phyloP scores from a whole-genome alignment of 345 rosid species.

The Psidium guajava region DNA sequence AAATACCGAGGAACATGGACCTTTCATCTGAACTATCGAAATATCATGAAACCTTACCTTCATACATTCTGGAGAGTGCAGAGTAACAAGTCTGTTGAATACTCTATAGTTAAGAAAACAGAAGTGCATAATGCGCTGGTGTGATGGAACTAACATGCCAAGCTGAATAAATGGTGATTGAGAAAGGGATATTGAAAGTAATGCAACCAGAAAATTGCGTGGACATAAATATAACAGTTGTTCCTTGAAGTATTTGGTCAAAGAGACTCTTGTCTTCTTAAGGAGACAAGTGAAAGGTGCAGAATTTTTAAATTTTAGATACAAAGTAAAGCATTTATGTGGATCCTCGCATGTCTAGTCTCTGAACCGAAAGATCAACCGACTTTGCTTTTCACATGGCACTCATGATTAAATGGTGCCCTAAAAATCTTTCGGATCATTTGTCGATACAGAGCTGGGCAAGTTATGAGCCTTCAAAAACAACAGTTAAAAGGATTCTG shows the following conservation, averaged over 20 bases:
- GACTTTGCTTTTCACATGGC: background rate
- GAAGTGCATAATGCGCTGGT: background rate
- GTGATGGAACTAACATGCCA: background rate
- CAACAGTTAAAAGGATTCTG: conserved; percentile 82
- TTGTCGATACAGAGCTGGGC: conserved; percentile 63
- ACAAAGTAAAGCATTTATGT: background rate
- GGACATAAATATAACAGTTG: background rate
- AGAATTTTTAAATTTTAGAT: background rate
- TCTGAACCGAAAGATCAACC: too few species aligned
- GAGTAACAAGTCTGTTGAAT: background rate
- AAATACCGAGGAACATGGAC: background rate
- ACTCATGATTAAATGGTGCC: background rate
- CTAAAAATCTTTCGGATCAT: background rate
- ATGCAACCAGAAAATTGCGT: background rate
- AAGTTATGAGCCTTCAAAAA: conserved; percentile 81
- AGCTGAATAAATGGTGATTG: background rate
- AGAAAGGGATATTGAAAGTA: background rate
- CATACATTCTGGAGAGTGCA: background rate
- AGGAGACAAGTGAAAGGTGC: background rate
- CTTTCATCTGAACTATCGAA: background rate
- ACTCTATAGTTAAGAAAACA: background rate
- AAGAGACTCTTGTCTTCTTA: background rate
- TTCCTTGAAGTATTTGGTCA: background rate
- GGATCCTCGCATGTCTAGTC: background rate
- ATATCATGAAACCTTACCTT: background rate